Base-by-base conservation (phyloP, 1,284 basidiomycete species). In the Apiotrichum siamense region DNA sequence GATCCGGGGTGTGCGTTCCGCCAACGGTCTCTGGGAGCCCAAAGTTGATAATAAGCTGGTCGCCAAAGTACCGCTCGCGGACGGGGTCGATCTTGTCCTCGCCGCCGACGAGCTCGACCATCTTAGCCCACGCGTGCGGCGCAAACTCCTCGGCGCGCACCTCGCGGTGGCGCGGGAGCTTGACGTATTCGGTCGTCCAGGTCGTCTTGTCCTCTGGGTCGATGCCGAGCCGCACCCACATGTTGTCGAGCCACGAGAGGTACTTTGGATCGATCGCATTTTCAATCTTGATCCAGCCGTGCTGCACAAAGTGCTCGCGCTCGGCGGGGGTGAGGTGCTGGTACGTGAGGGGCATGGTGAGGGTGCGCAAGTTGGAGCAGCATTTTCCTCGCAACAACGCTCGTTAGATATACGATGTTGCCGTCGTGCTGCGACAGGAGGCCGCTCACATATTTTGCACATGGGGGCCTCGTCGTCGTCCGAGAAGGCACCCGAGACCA, bases 151-250 rank as follows among this genome's bases (percentile, higher is more conserved):
- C 51, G 6, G 49, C 54, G 9, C 47, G 55, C 17, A 57, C 59
- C 40, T 62, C 62, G 15, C 64, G 51, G 36, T 66, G 65, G 15
- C 63, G 57, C 3, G 66, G 65, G 11, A 65, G 52, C 48, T 67
- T 63, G 27, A 58, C 33, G 47, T 62, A 62, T 48, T 67, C 64
- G 17, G 57, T 45, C 15, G 39, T 58, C 66, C 66, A 70, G 10
- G 67, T 70, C 11, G 57, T 54, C 54, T 68, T 68, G 56, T 70
- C 67, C 26, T 67, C 31, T 0, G 57, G 55, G 36, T 70, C 64
- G 44, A 53, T 59, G 20, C 65, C 66, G 6, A 67, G 56, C 9
- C 68, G 58, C 17, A 65, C 57, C 64, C 64, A 69, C 17, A 67
- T 38, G 50, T 65, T 57, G 7, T 50, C 50, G 50, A 62, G 55